phyloP scores from a whole-genome alignment of 2,329 filamentous ascomycete species.

The Trichophyton schoenleinii region DNA sequence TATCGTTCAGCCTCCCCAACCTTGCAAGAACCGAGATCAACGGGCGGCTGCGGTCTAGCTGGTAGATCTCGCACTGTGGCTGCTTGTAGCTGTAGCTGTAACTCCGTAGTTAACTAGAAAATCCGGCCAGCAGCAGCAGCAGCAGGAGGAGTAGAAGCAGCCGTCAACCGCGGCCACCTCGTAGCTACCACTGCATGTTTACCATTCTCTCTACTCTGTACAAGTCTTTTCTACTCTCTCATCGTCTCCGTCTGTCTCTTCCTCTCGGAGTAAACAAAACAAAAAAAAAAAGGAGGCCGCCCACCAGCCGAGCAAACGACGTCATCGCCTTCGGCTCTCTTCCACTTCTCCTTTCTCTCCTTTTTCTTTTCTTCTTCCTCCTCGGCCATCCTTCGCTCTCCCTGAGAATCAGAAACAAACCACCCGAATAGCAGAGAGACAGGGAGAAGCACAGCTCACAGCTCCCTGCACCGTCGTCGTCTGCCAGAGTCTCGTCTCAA shows the following conservation, averaged over 20 bases:
- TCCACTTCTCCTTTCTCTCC: background rate
- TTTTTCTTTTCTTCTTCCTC: background rate
- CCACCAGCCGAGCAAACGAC: background rate
- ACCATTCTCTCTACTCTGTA: no score
- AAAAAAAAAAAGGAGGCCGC: background rate
- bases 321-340: background rate
- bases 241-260: background rate
- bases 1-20: no score
- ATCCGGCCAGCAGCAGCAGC: no score
- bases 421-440: background rate
- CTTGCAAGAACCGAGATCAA: no score
- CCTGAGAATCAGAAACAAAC: background rate
- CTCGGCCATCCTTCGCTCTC: no score
- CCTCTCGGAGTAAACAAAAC: background rate
- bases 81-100: no score
- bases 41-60: no score
- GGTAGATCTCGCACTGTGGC: no score
- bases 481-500: background rate
- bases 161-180: no score
- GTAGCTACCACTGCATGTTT: no score
- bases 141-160: no score
- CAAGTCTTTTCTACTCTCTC: background rate
- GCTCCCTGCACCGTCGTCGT: background rate
- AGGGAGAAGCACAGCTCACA: background rate
- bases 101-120: no score